Evolutionary conservation across 1,284 basidiomycete species (phyloP).

Genomic region (Abortiporus biennis): DNA sequence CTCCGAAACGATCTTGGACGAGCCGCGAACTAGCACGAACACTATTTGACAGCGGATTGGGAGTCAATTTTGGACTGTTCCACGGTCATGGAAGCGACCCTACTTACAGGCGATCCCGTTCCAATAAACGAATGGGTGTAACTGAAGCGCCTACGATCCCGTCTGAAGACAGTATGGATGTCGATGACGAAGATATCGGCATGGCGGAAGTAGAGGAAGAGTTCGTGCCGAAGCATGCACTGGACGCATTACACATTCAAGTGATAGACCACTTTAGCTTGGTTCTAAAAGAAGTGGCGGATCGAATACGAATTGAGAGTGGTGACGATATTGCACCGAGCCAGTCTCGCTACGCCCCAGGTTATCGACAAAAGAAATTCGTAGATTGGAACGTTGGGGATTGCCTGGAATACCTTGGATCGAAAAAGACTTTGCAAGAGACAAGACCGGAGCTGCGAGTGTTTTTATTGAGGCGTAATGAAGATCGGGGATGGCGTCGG

Average conservation of each 20-base stretch:
- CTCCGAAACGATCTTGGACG: conserved; percentile 22
- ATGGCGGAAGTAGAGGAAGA: conserved; percentile 18
- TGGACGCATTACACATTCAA: conserved; percentile 62
- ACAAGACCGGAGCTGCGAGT: conserved; percentile 36
- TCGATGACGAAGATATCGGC: conserved; percentile 44
- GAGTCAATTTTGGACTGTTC: conserved; percentile 11
- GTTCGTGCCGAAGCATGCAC: conserved; percentile 42
- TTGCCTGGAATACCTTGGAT: conserved; percentile 49
- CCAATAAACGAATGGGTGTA: conserved; percentile 13
- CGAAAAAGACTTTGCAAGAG: conserved; percentile 22
- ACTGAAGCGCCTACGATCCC: conserved; percentile 20
- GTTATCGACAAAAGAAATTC: conserved; percentile 33
- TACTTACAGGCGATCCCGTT: conserved; percentile 18
- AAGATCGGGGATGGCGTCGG: conserved; percentile 40
- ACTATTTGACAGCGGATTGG: conserved; percentile 5
- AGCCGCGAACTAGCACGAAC: conserved; percentile 24
- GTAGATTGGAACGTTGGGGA: conserved; percentile 47
- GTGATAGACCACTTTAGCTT: conserved; percentile 63
- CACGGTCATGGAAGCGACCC: conserved; percentile 17
- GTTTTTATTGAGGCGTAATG: conserved; percentile 46
- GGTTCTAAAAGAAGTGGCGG: conserved; percentile 51
- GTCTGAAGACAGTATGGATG: conserved; percentile 49
- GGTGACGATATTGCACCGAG: conserved; percentile 20
- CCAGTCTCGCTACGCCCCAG: conserved; percentile 53
- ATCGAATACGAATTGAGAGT: conserved; percentile 41